Conservation (phyloP, 2,329 filamentous ascomycete genomes). For the Clonostachys chloroleuca region DNA sequence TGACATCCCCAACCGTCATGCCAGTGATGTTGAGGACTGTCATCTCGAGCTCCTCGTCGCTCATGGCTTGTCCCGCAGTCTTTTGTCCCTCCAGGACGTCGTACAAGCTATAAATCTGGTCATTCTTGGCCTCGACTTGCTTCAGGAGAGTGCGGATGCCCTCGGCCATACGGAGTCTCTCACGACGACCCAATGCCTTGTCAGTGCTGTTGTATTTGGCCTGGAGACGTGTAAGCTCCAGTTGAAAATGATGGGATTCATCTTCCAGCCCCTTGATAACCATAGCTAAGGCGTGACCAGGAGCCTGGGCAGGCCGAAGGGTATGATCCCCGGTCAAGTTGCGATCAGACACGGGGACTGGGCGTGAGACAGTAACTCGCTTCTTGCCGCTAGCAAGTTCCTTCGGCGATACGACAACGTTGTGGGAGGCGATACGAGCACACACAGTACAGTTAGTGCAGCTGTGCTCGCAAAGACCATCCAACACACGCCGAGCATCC, state of each 20-base stretch:
- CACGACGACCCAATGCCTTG: conserved; percentile 59
- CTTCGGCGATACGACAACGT: conserved; percentile 26
- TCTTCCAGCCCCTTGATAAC: conserved; percentile 80
- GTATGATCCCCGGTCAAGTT: conserved; percentile 48
- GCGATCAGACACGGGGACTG: conserved; percentile 61
- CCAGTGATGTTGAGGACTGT: conserved; percentile 54
- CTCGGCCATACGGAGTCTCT: conserved; percentile 55
- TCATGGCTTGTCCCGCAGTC: conserved; percentile 57
- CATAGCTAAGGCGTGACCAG: conserved; percentile 69
- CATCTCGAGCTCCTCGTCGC: conserved; percentile 57
- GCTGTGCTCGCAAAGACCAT: conserved; percentile 48
- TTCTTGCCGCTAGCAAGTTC: conserved; percentile 43
- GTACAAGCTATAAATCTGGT: conserved; percentile 78
- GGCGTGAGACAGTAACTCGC: conserved; percentile 57
- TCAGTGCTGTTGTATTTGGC: conserved; percentile 63
- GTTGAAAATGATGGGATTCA: conserved; percentile 72
- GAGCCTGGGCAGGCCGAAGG: conserved; percentile 63
- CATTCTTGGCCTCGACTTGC: conserved; percentile 67
- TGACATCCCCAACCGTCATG: conserved; percentile 35
- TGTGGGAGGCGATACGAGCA: conserved; percentile 44
- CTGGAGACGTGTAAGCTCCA: conserved; percentile 60
- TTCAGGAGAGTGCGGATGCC: conserved; percentile 58
- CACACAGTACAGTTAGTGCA: conserved; percentile 55
- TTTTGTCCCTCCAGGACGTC: conserved; percentile 82
- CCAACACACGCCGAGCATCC: conserved; percentile 47